phyloP scores from a whole-genome alignment of 2,329 filamentous ascomycete genomes.

The Exophiala sp. region DNA sequence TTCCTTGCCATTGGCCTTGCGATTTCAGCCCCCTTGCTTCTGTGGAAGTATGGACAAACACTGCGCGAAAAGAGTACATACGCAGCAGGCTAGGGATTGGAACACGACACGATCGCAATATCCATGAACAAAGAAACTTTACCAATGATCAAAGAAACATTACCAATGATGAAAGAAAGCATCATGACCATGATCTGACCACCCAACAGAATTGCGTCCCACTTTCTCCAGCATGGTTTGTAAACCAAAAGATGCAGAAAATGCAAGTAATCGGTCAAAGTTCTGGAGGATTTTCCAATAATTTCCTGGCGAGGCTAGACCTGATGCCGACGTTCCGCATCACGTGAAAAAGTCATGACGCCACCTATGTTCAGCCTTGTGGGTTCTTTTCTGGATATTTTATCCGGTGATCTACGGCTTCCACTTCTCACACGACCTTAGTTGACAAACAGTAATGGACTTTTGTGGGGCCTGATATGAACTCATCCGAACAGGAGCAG shows the following conservation, averaged over 20 bases:
- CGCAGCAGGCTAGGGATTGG: slow-evolving; percentile 38
- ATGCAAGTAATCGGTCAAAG: too few species aligned
- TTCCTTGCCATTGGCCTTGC: slow-evolving; percentile 39
- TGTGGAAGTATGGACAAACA: slow-evolving; percentile 50
- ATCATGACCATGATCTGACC: too few species aligned
- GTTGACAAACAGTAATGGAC: too few species aligned
- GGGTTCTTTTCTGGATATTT: background rate
- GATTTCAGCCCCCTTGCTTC: slow-evolving; percentile 48
- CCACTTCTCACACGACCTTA: too few species aligned
- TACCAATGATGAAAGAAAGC: too few species aligned
- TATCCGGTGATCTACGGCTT: background rate
- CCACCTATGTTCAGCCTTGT: background rate
- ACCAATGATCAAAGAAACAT: too few species aligned
- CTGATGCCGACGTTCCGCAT: background rate
- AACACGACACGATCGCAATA: background rate
- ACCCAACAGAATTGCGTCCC: too few species aligned
- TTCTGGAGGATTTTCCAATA: background rate
- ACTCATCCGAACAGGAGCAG: too few species aligned
- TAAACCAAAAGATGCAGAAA: too few species aligned
- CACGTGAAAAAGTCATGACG: background rate
- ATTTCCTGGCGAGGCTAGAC: background rate
- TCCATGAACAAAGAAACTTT: too few species aligned
- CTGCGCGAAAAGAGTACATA: slow-evolving; percentile 48
- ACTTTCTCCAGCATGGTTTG: too few species aligned
- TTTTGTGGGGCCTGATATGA: too few species aligned